These are phyloP conservation scores for Pseudogymnoascus sp. DNA, from an alignment of 2,329 filamentous ascomycete genomes.

Conservation along the genomic window DNA sequence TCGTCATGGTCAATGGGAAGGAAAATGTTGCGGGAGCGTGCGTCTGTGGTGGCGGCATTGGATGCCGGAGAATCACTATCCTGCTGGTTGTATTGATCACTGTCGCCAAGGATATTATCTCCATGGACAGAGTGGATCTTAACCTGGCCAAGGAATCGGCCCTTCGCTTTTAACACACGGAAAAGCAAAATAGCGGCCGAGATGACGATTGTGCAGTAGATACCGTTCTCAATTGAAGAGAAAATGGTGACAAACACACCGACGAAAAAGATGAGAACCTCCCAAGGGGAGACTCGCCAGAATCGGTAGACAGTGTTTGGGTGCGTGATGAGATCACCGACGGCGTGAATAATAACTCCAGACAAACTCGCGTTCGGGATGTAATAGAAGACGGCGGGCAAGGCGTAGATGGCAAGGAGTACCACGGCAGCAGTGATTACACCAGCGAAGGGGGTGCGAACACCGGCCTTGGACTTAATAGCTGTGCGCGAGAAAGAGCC, in stretches of 20 bases:
- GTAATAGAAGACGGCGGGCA: conserved; percentile 87
- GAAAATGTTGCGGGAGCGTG: conserved; percentile 67
- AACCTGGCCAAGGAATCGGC: conserved; percentile 75
- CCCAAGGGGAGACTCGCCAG: conserved; percentile 85
- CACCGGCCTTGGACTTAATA: conserved; percentile 94
- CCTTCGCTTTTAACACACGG: conserved; percentile 73
- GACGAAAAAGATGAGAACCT: conserved; percentile 86
- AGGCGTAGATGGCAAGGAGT: conserved; percentile 78
- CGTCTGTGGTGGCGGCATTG: conserved; percentile 27
- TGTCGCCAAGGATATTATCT: conserved; percentile 62
- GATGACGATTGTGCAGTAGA: conserved; percentile 75
- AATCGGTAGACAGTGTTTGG: conserved; percentile 92
- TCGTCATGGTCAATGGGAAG: conserved; percentile 81
- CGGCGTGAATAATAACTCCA: conserved; percentile 91
- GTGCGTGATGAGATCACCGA: conserved; percentile 83
- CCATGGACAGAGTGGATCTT: conserved; percentile 77
- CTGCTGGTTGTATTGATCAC: conserved; percentile 31
- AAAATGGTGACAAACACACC: conserved; percentile 90
- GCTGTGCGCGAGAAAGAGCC: conserved; percentile 95
- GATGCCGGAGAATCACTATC: not conserved
- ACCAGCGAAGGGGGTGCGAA: conserved; percentile 83
- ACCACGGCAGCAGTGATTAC: conserved; percentile 81
- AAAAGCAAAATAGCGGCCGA: conserved; percentile 74
- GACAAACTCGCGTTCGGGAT: conserved; percentile 75
- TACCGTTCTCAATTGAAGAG: conserved; percentile 78